A percentile compares a stretch with the other conserved stretches of the same genome.
Conservation (phyloP, 768 basidiomycete species). For the Porpolomopsis calyptriformis region DNA sequence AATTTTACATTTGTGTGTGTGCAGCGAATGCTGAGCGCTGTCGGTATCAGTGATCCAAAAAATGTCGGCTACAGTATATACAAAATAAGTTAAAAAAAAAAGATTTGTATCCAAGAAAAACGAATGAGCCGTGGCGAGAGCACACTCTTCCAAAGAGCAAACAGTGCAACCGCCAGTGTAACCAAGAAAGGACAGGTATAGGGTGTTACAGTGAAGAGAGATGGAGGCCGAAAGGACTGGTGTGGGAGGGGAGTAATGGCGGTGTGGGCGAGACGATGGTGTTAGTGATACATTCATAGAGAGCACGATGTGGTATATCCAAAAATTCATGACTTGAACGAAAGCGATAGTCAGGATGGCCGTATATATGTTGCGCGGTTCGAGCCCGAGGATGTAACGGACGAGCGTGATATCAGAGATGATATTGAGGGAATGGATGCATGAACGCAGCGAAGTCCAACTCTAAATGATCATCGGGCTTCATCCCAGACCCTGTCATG, state of each 20-base stretch:
- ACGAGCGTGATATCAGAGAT: conserved; percentile 13
- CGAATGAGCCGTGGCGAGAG: no score
- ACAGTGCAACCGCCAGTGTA: no score
- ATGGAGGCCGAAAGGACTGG: no score
- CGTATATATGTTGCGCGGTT: no score
- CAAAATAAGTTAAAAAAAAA: neutral
- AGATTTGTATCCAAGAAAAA: neutral
- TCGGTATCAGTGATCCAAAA: neutral
- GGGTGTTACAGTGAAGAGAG: no score
- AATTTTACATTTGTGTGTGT: neutral
- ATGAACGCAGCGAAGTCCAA: conserved; percentile 29
- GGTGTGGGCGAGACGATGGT: no score
- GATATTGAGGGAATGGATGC: conserved; percentile 24
- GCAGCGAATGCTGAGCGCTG: neutral
- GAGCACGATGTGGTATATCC: no score
- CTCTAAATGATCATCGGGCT: conserved; percentile 18
- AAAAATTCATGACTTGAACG: neutral
- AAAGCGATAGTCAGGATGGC: neutral
- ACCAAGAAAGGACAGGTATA: no score
- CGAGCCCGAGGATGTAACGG: no score
- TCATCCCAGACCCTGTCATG: conserved; percentile 14
- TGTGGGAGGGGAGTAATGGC: no score
- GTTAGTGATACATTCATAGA: no score
- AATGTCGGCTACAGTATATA: neutral
- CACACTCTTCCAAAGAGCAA: no score